phyloP scores from a whole-genome alignment of 768 basidiomycete genomes.

The Boletellus ananiceps region DNA sequence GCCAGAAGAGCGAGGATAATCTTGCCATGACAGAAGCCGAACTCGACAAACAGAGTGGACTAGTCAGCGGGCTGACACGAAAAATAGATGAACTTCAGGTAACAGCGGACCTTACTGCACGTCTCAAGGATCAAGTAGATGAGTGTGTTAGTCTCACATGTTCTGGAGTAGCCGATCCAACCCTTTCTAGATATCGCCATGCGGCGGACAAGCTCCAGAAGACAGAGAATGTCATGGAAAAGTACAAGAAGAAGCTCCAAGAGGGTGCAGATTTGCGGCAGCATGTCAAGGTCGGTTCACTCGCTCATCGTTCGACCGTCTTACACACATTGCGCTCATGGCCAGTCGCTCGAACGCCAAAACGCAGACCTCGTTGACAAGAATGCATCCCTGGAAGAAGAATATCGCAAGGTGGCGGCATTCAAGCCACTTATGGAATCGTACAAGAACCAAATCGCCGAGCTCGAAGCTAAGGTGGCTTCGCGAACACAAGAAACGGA shows the following conservation, averaged over 20 bases:
- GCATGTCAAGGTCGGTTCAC: slow-evolving; percentile 62
- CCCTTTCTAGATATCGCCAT: slow-evolving; percentile 67
- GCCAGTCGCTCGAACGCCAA: slow-evolving; percentile 83
- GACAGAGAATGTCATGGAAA: slow-evolving; percentile 96
- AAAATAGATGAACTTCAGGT: slow-evolving; percentile 78
- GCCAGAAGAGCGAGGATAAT: slow-evolving; percentile 93
- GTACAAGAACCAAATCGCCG: slow-evolving; percentile 81
- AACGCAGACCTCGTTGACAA: slow-evolving; percentile 89
- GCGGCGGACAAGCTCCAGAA: slow-evolving; percentile 90
- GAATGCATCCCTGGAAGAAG: slow-evolving; percentile 88
- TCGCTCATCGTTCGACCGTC: slow-evolving; percentile 3
- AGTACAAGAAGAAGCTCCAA: slow-evolving; percentile 97
- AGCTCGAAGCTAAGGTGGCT: slow-evolving; percentile 71
- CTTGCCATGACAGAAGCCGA: slow-evolving; percentile 78
- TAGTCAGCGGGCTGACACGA: slow-evolving; percentile 69
- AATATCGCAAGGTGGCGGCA: slow-evolving; percentile 79
- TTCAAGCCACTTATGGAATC: slow-evolving; percentile 90
- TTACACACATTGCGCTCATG: slow-evolving; percentile 1
- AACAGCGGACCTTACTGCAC: slow-evolving; percentile 70
- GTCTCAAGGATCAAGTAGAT: slow-evolving; percentile 90
- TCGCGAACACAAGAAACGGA: slow-evolving; percentile 67
- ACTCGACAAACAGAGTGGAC: slow-evolving; percentile 69
- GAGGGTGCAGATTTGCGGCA: slow-evolving; percentile 88
- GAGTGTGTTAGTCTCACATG: slow-evolving; percentile 48
- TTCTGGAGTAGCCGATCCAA: not conserved